Percentiles rank a stretch among this genome's conserved stretches.
Conservation (phyloP, 192 early-diverging fungal species). For the Podila epigama region DNA sequence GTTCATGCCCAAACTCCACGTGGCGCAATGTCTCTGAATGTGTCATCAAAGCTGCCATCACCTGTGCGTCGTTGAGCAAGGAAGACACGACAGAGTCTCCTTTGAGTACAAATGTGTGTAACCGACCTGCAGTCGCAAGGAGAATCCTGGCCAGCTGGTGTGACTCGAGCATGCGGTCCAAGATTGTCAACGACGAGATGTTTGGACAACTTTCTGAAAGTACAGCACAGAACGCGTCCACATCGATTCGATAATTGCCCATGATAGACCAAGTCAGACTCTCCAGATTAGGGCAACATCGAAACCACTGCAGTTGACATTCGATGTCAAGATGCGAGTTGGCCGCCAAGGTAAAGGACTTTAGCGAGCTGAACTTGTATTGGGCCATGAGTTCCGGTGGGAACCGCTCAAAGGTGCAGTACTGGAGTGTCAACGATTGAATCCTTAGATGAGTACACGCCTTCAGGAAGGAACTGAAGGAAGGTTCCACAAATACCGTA, state of each 20-base stretch:
- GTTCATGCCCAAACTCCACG: slow-evolving; percentile 9
- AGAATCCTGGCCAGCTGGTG: background rate
- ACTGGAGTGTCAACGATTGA: background rate
- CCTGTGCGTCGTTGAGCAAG: slow-evolving; percentile 8
- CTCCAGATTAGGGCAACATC: slow-evolving; percentile 5
- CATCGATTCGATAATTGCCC: background rate
- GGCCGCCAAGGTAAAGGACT: slow-evolving; percentile 5
- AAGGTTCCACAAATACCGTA: background rate
- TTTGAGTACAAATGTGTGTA: background rate
- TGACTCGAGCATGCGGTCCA: slow-evolving; percentile 2
- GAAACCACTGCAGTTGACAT: slow-evolving; percentile 4
- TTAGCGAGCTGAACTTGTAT: background rate
- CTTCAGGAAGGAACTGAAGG: background rate
- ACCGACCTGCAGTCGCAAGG: background rate
- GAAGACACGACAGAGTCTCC: background rate
- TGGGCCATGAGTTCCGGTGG: background rate
- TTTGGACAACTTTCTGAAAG: background rate
- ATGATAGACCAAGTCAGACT: slow-evolving; percentile 5
- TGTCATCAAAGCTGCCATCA: slow-evolving; percentile 2
- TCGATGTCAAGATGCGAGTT: background rate
- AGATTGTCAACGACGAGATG: background rate
- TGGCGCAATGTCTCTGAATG: slow-evolving; percentile 5
- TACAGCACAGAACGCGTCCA: slow-evolving; percentile 5
- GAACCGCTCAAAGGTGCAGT: slow-evolving; percentile 12
- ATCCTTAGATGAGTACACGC: background rate